Evolutionary conservation across 306 rosid genomes (phyloP), one percentile per base, ranked within the genome.

Genomic region (Trifolium repens): DNA sequence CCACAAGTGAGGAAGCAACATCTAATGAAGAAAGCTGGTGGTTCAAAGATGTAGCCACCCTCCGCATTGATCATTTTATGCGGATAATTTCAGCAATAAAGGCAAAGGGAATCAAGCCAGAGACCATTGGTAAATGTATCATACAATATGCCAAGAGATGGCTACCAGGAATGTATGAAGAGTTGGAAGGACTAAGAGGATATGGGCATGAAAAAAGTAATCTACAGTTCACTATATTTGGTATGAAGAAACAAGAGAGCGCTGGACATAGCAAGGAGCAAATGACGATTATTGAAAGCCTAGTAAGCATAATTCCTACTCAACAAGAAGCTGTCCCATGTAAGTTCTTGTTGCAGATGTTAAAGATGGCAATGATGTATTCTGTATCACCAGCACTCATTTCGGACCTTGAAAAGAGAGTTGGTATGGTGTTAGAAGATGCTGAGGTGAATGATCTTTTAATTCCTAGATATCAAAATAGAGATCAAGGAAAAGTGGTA

Each of bases 321-420:
- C 86, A 94, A 71, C 85, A 80, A 65, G 90, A 90, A 78, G 96
- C 93, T n/a, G 89, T 92, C 77, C 66, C 99, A 35, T 89, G 96
- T 76, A 89, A 87, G 80, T 94, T 94, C 79, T 79, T 89, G 81
- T 76, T 90, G 86, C 88, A 83, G 86, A 84, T 94, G 80, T 66
- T 94, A 76, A 90, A 88, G 89, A 81, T 90, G 90, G 97, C 96
- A 52, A 85, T 87, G 87, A 76, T 89, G 87, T 90, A 88, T 87
- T 92, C 96, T 52, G 89, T 81, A 73, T 85, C 97, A 4, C 87
- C 93, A 19, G 96, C 96, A 77, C 88, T 94, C 65, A 85, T 85
- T 77, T 87, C 96, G n/a, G 96, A 94, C 84, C 88, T 90, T 34
- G 99, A 94, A 76, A 92, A 90, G 82, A 87, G 96, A 82, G 89